phyloP scores from a whole-genome alignment of 441 rosid genomes.

The Populus hybrid region DNA sequence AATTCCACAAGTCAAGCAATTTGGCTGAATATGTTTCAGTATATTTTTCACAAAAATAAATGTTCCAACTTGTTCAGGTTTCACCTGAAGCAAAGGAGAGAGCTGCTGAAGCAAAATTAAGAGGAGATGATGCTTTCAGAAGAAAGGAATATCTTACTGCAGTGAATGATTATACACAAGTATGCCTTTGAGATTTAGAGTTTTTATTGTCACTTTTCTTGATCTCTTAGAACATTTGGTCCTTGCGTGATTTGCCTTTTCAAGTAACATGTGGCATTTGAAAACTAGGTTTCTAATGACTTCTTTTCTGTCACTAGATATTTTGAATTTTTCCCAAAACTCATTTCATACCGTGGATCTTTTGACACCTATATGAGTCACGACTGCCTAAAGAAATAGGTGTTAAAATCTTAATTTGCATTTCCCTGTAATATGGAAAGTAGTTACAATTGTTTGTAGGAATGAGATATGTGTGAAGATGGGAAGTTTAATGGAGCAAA shows the following conservation, averaged over 20 bases:
- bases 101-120: constrained; percentile 90
- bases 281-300: not conserved
- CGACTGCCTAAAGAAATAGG: not conserved
- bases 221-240: not conserved
- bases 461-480: not conserved
- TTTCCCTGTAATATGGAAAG: constrained; percentile 1
- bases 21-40: constrained; percentile 2
- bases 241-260: not conserved
- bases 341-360: not conserved
- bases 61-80: constrained; percentile 43
- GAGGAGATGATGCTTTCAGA: constrained; percentile 85
- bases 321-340: not conserved
- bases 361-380: not conserved
- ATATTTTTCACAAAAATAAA: not conserved
- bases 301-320: not conserved
- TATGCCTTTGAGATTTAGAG: constrained; percentile 22
- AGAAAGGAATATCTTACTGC: constrained; percentile 63
- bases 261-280: not conserved
- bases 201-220: not conserved
- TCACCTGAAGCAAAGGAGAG: constrained; percentile 70
- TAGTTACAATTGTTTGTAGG: not conserved
- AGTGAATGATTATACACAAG: constrained; percentile 85
- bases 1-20: not conserved
- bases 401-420: not conserved
- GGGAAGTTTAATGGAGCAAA: not conserved